Percentiles rank a stretch among this genome's conserved stretches.
phyloP scores from a whole-genome alignment of 768 basidiomycete genomes.

The Rhodotorula sphaerocarpa region DNA sequence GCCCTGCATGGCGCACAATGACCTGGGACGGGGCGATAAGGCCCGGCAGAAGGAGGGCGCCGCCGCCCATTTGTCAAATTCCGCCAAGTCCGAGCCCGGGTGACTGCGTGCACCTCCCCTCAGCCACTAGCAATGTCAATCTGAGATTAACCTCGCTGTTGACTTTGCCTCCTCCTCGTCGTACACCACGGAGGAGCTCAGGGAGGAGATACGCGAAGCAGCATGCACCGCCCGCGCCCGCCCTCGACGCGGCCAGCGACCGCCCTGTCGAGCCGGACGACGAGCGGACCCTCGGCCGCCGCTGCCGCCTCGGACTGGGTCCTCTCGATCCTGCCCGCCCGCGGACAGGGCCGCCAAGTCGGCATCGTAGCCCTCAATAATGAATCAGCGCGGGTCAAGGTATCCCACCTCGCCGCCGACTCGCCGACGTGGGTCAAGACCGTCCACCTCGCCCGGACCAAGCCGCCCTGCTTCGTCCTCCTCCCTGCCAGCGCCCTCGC shows the following conservation, averaged over 20 bases:
- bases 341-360: slow-evolving; percentile 55
- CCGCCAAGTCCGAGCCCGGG: too few relatives aligned
- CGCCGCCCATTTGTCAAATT: too few relatives aligned
- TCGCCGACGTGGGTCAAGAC: slow-evolving; percentile 83
- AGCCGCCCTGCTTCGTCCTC: slow-evolving; percentile 61
- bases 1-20: too few relatives aligned
- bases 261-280: background rate
- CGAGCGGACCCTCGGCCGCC: background rate
- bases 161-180: too few relatives aligned
- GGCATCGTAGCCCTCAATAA: slow-evolving; percentile 79
- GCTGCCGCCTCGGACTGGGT: slow-evolving; percentile 4
- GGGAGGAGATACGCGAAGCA: too few relatives aligned
- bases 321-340: slow-evolving; percentile 22
- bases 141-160: too few relatives aligned
- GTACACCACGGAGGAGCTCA: too few relatives aligned
- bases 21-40: too few relatives aligned
- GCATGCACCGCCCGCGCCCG: too few relatives aligned
- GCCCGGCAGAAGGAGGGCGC: background rate
- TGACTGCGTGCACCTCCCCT: too few relatives aligned
- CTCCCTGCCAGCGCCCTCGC: slow-evolving; percentile 64
- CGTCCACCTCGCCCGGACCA: slow-evolving; percentile 72
- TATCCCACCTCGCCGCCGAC: slow-evolving; percentile 78
- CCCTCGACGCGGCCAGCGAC: slow-evolving; percentile 6
- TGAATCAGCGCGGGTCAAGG: slow-evolving; percentile 63
- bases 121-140: too few relatives aligned